Evolutionary conservation across 2,329 filamentous ascomycete genomes (phyloP).

Genomic region (Botrytis hyacinthi): DNA sequence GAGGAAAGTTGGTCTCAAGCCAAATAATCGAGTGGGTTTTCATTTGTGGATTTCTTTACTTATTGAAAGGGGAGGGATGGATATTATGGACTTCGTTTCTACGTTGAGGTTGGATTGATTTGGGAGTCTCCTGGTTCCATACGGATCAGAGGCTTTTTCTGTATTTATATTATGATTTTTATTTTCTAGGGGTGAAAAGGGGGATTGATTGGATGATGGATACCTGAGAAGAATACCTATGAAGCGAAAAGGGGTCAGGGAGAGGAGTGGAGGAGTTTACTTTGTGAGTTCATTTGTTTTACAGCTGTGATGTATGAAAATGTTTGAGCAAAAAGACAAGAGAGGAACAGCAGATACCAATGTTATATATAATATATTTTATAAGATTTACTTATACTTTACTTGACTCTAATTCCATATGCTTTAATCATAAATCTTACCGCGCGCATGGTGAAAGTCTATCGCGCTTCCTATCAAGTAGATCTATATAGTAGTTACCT

Average conservation of each 20-base stretch:
- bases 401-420: background rate
- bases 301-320: background rate
- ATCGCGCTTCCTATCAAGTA: background rate
- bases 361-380: background rate
- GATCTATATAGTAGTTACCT: background rate
- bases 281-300: background rate
- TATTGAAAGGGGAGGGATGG: background rate
- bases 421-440: background rate
- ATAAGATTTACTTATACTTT: background rate
- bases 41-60: background rate
- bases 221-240: constrained; percentile 1
- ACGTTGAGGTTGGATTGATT: background rate
- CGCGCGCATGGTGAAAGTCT: background rate
- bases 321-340: background rate
- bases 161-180: constrained; percentile 14
- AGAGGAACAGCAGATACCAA: background rate
- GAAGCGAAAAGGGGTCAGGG: background rate
- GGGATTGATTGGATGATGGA: background rate
- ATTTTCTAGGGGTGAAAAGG: background rate
- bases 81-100: background rate
- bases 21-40: background rate
- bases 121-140: background rate
- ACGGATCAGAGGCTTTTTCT: background rate
- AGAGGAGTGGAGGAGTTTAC: background rate
- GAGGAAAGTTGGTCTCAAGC: background rate